Conservation (phyloP, 2,329 filamentous ascomycete species). For the Aspergillus fijiensis region DNA sequence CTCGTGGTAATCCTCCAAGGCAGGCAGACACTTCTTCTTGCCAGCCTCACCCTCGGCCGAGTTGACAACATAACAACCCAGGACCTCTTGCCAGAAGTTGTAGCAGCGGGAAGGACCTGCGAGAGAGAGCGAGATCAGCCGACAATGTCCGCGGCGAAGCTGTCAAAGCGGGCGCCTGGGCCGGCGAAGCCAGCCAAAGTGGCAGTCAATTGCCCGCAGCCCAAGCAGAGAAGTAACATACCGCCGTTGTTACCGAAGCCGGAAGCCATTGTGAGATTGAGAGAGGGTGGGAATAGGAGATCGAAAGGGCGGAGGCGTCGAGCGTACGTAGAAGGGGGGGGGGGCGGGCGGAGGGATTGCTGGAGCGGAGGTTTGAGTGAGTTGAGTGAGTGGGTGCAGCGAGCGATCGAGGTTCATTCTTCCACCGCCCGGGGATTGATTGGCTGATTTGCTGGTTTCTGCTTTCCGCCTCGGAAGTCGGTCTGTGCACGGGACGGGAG, state of each 20-base stretch:
- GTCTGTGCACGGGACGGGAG: conserved; percentile 17
- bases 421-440: conserved; percentile 25
- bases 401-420: conserved; percentile 33
- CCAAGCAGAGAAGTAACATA: conserved; percentile 32
- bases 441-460: conserved; percentile 22
- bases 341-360: conserved; percentile 18
- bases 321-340: conserved; percentile 24
- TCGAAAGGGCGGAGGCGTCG: conserved; percentile 22
- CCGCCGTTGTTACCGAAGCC: conserved; percentile 56
- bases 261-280: conserved; percentile 47
- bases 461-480: conserved; percentile 20
- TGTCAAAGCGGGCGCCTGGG: conserved; percentile 18
- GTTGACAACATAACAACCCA: conserved; percentile 97
- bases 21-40: conserved; percentile 81
- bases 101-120: conserved; percentile 80
- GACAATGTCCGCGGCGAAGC: conserved; percentile 17
- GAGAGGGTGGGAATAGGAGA: conserved; percentile 16
- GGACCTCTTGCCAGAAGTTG: conserved; percentile 98
- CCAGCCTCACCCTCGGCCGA: conserved; percentile 75
- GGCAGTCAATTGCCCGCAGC: conserved; percentile 5
- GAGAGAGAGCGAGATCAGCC: conserved; percentile 23
- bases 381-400: conserved; percentile 12
- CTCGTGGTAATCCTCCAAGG: conserved; percentile 96
- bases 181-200: conserved; percentile 14
- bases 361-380: conserved; percentile 21